Conservation (phyloP, 2,329 filamentous ascomycete species). For the Xylariaceae sp. region DNA sequence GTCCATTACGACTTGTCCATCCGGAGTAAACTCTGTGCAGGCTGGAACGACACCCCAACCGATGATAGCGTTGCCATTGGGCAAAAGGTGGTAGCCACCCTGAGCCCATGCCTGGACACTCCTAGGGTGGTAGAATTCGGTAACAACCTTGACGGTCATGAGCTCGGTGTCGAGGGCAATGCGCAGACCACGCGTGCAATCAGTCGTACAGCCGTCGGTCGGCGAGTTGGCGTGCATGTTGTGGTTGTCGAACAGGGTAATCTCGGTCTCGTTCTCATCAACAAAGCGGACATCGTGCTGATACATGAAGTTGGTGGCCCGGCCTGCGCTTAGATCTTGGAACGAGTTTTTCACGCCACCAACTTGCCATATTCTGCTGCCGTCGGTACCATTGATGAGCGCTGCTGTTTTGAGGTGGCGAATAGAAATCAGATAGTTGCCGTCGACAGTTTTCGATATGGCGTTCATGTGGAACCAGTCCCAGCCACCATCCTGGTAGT, state of each 20-base stretch:
- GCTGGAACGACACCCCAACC: constrained; percentile 52
- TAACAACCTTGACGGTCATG: constrained; percentile 40
- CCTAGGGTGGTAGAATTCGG: constrained; percentile 35
- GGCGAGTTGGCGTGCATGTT: constrained; percentile 19
- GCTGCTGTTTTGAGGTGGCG: constrained; percentile 28
- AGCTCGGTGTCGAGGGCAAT: constrained; percentile 38
- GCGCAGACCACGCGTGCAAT: constrained; percentile 40
- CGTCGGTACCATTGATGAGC: constrained; percentile 29
- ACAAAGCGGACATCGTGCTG: constrained; percentile 36
- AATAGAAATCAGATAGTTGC: constrained; percentile 34
- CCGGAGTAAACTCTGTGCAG: constrained; percentile 40
- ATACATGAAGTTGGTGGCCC: constrained; percentile 32
- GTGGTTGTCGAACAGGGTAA: constrained; percentile 37
- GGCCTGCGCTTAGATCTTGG: constrained; percentile 30
- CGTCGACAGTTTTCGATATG: constrained; percentile 29
- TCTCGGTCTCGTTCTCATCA: constrained; percentile 21
- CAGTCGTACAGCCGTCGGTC: constrained; percentile 22
- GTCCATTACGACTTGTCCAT: constrained; percentile 50
- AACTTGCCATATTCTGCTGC: constrained; percentile 32
- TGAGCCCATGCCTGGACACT: constrained; percentile 37
- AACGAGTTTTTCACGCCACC: constrained; percentile 35
- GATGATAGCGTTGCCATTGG: constrained; percentile 49
- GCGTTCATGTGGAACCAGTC: constrained; percentile 39
- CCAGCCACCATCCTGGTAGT: constrained; percentile 16
- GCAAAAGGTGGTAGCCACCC: constrained; percentile 47